Conservation (phyloP, 345 rosid genomes). For the Xanthoceras sorbifolium region DNA sequence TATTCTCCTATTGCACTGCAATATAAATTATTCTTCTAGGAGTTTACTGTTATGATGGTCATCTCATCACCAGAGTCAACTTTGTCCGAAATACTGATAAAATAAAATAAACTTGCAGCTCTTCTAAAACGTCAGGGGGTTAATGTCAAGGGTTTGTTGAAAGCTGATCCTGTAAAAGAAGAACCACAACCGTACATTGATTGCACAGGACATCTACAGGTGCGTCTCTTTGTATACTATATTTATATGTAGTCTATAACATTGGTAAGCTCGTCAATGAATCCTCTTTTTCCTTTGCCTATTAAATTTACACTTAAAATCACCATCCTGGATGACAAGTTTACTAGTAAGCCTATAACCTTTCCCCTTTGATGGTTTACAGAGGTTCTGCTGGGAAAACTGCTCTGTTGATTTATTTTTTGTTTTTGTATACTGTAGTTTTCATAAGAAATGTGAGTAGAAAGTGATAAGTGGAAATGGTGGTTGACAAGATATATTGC, state of each 20-base stretch:
- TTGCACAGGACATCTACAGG: constrained; percentile 95
- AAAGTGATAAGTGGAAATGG: constrained; percentile 3
- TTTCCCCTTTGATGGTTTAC: neutral
- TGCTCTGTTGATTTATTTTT: neutral
- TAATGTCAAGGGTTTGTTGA: constrained; percentile 84
- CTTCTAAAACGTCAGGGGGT: constrained; percentile 92
- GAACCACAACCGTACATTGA: constrained; percentile 89
- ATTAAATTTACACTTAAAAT: neutral
- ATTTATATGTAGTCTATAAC: neutral
- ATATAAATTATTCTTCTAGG: constrained; percentile 11
- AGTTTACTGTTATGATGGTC: neutral
- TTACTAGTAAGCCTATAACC: neutral
- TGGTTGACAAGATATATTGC: neutral
- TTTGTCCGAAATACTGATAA: constrained; percentile 3
- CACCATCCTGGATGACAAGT: neutral
- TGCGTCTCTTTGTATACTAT: constrained; percentile 23
- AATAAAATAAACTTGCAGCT: constrained; percentile 49
- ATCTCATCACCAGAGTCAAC: neutral
- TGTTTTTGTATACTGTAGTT: neutral
- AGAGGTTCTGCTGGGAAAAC: neutral
- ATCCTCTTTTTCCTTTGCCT: neutral
- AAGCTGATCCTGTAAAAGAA: constrained; percentile 75
- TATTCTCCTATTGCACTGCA: constrained; percentile 11
- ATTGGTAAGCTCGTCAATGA: neutral
- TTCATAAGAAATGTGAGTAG: neutral